Evolutionary conservation across 805 yeast genomes (phyloP), one percentile per base, ranked within the genome.

Genomic region (Saturnispora besseyi): DNA sequence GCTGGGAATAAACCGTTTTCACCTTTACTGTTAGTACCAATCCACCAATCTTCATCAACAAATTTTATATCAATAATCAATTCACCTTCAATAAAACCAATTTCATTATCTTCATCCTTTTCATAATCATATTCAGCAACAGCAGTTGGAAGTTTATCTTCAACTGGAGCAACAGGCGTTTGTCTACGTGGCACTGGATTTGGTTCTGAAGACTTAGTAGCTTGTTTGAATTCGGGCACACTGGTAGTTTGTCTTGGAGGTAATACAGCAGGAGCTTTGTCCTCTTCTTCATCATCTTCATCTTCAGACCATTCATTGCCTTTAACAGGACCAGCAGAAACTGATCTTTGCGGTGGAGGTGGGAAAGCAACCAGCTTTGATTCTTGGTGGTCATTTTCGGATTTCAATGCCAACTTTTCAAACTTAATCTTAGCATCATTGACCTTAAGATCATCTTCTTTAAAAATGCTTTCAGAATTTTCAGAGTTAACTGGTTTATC

Each of bases 81-180:
- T 55, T 86, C 93, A 48, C 86, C 89, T 57, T 82, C 90, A 18
- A 56, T 69, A 44, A 86, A 77, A 0, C 73, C 73, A 46, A 86
- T 77, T 63, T 86, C 95, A 58, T 85, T 83, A 49, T 82, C 90
- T 59, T 84, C 95, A 53, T 79, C 87, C 59, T 80, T 78, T 56
- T 72, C 82, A 56, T 83, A 84, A 53, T 84, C 93, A 64, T 88
- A 93, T 61, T 82, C 84, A 5, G 93, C 98, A 53, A 78, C 63
- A 2, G 97, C 99, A 32, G 73, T 65, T 10, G 57, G 54, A 21
- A 55, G 46, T 22, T 50, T 50, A 31, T 49, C 53, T 28, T 50
- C 48, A 3, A 44, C 31, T 26, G 44, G 30, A 36, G 41, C 34
- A 7, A 40, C 44, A 28, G 60, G 56, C 9, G 36, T 34, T 10